Evolutionary conservation across 2,329 filamentous ascomycete species (phyloP).

Genomic region (Fusarium brachygibbosum): DNA sequence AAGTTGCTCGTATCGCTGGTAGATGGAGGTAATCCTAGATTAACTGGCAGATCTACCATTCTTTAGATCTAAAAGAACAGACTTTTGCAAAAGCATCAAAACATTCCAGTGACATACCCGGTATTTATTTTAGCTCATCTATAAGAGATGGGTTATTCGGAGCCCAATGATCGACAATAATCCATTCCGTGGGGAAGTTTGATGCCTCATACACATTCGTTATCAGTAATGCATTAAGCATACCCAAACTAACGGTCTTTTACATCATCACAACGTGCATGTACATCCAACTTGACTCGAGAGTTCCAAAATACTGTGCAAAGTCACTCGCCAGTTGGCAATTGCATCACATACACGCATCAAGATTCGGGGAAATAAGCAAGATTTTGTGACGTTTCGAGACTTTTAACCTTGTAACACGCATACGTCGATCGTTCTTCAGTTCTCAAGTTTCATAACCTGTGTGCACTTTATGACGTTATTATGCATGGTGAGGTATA

Average conservation of each 20-base stretch:
- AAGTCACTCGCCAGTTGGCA: slow-evolving; percentile 14
- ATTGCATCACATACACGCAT: slow-evolving; percentile 33
- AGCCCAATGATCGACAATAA: neutral
- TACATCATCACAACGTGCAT: slow-evolving; percentile 22
- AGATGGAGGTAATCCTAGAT: slow-evolving; percentile 35
- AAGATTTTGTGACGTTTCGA: slow-evolving; percentile 21
- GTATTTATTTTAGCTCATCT: neutral
- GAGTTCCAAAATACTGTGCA: slow-evolving; percentile 34
- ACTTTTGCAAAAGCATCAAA: slow-evolving; percentile 4
- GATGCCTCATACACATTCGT: neutral
- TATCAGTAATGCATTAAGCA: slow-evolving; percentile 1
- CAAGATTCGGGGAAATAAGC: slow-evolving; percentile 16
- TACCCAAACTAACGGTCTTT: neutral
- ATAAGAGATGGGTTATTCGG: neutral
- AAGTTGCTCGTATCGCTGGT: slow-evolving; percentile 34
- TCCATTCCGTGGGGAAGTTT: slow-evolving; percentile 4
- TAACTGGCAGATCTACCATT: slow-evolving; percentile 31
- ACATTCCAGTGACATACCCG: neutral
- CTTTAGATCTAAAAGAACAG: slow-evolving; percentile 19
- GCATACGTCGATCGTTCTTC: slow-evolving; percentile 28
- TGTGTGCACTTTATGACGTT: slow-evolving; percentile 34
- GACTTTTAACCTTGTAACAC: slow-evolving; percentile 11
- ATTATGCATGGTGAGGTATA: slow-evolving; percentile 30
- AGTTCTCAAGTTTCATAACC: slow-evolving; percentile 29
- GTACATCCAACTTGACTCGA: slow-evolving; percentile 10